Percentiles rank a stretch among this genome's conserved stretches.
phyloP scores from a whole-genome alignment of 306 rosid genomes.

The Citrullus amarus region DNA sequence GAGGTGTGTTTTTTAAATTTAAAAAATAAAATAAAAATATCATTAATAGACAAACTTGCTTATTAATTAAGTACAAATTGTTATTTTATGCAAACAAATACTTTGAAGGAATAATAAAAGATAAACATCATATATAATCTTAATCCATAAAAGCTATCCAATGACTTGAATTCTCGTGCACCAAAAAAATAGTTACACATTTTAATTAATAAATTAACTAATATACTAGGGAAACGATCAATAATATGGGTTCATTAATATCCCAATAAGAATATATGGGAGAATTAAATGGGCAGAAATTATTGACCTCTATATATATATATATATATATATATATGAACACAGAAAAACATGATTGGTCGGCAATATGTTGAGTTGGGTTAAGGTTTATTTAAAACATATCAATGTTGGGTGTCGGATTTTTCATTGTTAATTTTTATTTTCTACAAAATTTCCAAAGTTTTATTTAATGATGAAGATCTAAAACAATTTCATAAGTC shows the following conservation, averaged over 20 bases:
- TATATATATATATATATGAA: background rate
- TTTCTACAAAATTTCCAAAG: background rate
- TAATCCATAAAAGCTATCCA: background rate
- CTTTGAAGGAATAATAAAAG: too few relatives aligned
- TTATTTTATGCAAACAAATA: background rate
- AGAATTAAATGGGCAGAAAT: background rate
- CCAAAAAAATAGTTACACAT: background rate
- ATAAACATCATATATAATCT: too few relatives aligned
- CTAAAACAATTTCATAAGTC: background rate
- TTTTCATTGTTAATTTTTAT: background rate
- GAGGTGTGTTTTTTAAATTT: background rate
- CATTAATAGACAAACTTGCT: background rate
- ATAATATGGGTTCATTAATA: background rate
- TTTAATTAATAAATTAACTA: background rate
- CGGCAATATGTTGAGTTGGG: background rate
- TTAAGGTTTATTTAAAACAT: background rate
- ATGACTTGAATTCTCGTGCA: background rate
- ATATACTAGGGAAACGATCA: background rate
- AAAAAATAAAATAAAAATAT: background rate
- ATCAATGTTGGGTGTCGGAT: background rate
- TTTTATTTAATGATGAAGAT: background rate
- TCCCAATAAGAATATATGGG: background rate
- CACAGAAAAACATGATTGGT: conserved; percentile 1
- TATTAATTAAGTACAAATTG: background rate
- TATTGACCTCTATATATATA: background rate